Conservation (phyloP, 176 grass and related monocot genomes). For the Raddia guianensis region DNA sequence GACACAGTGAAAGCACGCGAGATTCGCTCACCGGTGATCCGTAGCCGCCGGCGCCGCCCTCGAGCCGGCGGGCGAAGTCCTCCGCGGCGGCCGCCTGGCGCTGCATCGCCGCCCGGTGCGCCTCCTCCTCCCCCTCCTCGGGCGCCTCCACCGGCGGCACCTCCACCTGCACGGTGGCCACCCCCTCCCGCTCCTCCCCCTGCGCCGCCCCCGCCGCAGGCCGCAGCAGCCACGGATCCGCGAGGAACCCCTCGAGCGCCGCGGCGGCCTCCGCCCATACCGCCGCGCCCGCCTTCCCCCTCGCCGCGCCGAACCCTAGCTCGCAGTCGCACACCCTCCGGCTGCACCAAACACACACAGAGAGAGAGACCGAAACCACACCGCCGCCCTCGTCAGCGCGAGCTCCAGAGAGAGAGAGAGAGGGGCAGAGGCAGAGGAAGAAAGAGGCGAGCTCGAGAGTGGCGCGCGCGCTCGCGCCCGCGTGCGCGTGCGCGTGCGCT, state of each 20-base stretch:
- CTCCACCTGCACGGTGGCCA: constrained; percentile 63
- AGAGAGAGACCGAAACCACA: neutral
- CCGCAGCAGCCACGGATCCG: constrained; percentile 69
- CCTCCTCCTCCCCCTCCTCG: constrained; percentile 60
- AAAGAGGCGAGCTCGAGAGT: neutral
- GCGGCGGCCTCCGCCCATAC: constrained; percentile 43
- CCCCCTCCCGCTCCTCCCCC: neutral
- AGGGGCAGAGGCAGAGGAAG: neutral
- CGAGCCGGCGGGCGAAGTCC: constrained; percentile 60
- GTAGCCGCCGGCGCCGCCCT: constrained; percentile 34
- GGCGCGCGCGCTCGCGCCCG: neutral
- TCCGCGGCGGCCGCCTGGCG: constrained; percentile 64
- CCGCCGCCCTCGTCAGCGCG: neutral
- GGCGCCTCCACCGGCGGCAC: constrained; percentile 56
- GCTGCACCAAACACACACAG: constrained; percentile 32
- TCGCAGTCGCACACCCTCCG: constrained; percentile 82
- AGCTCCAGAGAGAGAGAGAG: neutral
- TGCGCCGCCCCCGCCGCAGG: neutral
- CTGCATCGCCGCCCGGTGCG: constrained; percentile 49
- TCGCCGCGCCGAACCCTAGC: constrained; percentile 59
- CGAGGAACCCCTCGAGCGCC: constrained; percentile 63
- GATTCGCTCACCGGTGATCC: constrained; percentile 59
- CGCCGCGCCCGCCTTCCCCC: neutral
- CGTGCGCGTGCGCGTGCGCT: neutral
- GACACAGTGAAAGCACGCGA: neutral